A percentile compares a stretch with the other conserved stretches of the same genome.
Evolutionary conservation across 331 rosid genomes (phyloP).

Genomic region (Cucumis variabilis): DNA sequence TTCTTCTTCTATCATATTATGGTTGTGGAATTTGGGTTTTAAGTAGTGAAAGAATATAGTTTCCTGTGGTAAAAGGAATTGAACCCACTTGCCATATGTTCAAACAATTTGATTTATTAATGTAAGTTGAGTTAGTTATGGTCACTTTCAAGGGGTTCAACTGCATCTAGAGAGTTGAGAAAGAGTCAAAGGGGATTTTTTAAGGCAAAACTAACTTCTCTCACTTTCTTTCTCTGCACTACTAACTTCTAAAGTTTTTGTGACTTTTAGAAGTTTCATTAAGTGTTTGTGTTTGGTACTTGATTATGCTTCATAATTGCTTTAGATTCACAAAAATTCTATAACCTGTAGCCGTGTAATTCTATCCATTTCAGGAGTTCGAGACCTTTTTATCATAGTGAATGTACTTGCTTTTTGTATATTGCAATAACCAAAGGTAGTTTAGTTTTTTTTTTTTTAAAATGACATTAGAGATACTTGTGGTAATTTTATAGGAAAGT

Average conservation of each 20-base stretch:
- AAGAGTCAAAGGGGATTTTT: not conserved
- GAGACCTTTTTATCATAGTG: not conserved
- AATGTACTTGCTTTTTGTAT: too few species aligned
- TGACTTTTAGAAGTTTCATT: not conserved
- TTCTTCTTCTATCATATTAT: not conserved
- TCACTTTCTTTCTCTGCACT: not conserved
- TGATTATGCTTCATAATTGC: conserved; percentile 9
- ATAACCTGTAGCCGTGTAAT: not conserved
- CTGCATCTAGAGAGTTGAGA: not conserved
- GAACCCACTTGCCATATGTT: not conserved
- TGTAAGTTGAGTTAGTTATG: not conserved
- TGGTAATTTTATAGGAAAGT: too few species aligned
- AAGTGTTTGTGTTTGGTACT: conserved; percentile 7
- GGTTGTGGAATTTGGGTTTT: not conserved
- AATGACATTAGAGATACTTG: too few species aligned
- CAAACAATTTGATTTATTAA: not conserved
- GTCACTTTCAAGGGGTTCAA: not conserved
- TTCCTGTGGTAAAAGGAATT: not conserved
- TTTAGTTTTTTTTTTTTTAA: too few species aligned
- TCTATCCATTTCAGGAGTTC: not conserved
- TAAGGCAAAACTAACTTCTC: not conserved
- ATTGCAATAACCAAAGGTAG: too few species aligned
- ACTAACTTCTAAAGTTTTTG: not conserved
- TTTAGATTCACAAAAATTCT: not conserved
- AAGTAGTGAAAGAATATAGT: not conserved